Base-by-base conservation (phyloP, 2,329 filamentous ascomycete genomes). In the Diaporthe aspalathi region DNA sequence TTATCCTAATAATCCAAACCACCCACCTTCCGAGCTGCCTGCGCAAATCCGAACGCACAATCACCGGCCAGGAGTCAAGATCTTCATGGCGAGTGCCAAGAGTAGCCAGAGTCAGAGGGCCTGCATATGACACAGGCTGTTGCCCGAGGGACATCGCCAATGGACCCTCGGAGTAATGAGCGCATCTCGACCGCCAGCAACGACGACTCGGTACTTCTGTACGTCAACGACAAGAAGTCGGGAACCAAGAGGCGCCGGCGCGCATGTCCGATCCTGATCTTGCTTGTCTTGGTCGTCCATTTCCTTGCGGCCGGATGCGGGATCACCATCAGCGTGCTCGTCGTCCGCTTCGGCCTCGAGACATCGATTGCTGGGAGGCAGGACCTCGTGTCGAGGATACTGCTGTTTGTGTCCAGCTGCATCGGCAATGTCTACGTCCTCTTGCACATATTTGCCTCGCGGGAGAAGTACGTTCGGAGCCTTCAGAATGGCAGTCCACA, bases 351-450 rank as follows among this genome's bases (percentile, higher is more conserved):
- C 27, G 27, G 50, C 16, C 47, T 71, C 2, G 35, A 62, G 53
- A 43, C 53, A 4, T 38, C 32, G 4, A 7, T 43, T 3, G 38
- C 54, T 11, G 70, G 65, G 17, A 52, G 22, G 12, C 35, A 60
- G 7, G 66, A 68, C 49, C 65, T 71, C 47, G 54, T 68, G 38
- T 67, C 70, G 16, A 60, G 69, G 24, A 56, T 72, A 16, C 43
- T 73, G 16, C 27, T 72, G 14, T 72, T 72, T 24, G 69, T 53
- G 1, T 70, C 70, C 5, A 72, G 63, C 7, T 72, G 70, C 16
- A 60, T 72, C n/a, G 40, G 72, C 32, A 35, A 72, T 16, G 40
- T 72, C 32, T 73, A 72, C 43, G 67, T 73, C 7, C 27, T 72
- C 3, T 53, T 73, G 57, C 72, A 73, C 49, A 47, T 62, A 7